Evolutionary conservation across 1,139 yeast genomes (phyloP).

Genomic region (Ogataea hybrid): DNA sequence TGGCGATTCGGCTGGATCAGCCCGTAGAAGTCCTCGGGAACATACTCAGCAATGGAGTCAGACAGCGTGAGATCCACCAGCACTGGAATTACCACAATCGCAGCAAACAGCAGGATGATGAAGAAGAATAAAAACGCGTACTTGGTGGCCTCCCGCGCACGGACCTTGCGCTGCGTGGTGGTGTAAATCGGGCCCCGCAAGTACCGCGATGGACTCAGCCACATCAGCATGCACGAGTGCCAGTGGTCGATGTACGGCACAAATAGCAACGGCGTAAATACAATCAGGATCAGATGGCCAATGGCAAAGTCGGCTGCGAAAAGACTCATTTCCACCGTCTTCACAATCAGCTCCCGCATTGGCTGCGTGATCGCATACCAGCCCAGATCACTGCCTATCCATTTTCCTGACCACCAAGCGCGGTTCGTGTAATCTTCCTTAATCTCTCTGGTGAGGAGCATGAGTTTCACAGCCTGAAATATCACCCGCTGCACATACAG

Average conservation of each 20-base stretch:
- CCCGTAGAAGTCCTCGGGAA: constrained; percentile 34
- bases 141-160: constrained; percentile 37
- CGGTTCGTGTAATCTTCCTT: constrained; percentile 53
- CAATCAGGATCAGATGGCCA: constrained; percentile 60
- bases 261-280: constrained; percentile 60
- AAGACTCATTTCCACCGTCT: constrained; percentile 62
- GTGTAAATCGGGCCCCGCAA: constrained; percentile 43
- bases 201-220: constrained; percentile 69
- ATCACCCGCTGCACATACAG: constrained; percentile 54
- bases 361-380: constrained; percentile 63
- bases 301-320: constrained; percentile 72
- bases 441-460: constrained; percentile 59
- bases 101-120: constrained; percentile 28
- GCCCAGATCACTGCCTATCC: constrained; percentile 64
- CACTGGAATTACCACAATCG: constrained; percentile 25
- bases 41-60: constrained; percentile 23
- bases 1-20: constrained; percentile 57
- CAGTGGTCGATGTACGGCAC: constrained; percentile 72
- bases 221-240: constrained; percentile 78
- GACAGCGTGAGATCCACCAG: constrained; percentile 21
- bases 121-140: constrained; percentile 45
- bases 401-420: constrained; percentile 88
- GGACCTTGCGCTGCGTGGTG: constrained; percentile 35
- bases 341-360: constrained; percentile 63
- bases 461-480: constrained; percentile 43